Conservation (phyloP, 2,329 filamentous ascomycete genomes). For the Fusarium nisikadoi region DNA sequence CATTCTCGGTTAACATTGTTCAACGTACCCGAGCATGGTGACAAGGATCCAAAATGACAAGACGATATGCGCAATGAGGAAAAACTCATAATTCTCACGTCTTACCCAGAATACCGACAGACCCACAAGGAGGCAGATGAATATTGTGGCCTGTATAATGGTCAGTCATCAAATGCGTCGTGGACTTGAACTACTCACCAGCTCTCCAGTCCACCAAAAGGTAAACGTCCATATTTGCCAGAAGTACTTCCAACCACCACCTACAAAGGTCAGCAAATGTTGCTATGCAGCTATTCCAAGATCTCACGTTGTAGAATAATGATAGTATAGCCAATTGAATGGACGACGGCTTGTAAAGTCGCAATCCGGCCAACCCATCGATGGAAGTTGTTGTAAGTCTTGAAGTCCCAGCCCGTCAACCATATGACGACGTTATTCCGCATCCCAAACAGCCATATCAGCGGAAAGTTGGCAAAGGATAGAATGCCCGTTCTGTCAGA, state of each 20-base stretch:
- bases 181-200: slow-evolving; percentile 47
- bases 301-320: slow-evolving; percentile 35
- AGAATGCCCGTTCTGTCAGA: slow-evolving; percentile 73
- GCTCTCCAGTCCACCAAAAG: slow-evolving; percentile 62
- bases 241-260: slow-evolving; percentile 51
- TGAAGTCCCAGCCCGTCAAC: slow-evolving; percentile 77
- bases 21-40: slow-evolving; percentile 61
- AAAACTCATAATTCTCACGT: slow-evolving; percentile 61
- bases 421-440: slow-evolving; percentile 74
- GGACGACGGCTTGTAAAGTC: slow-evolving; percentile 69
- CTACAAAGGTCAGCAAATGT: slow-evolving; percentile 39
- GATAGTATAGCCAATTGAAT: slow-evolving; percentile 69
- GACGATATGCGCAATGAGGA: slow-evolving; percentile 61
- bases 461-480: slow-evolving; percentile 70
- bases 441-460: slow-evolving; percentile 74
- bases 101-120: slow-evolving; percentile 64
- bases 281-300: slow-evolving; percentile 37
- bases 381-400: slow-evolving; percentile 74
- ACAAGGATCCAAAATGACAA: slow-evolving; percentile 61
- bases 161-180: rapidly evolving
- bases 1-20: too few relatives aligned
- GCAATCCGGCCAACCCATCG: slow-evolving; percentile 72
- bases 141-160: slow-evolving; percentile 50
- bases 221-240: slow-evolving; percentile 51
- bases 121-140: slow-evolving; percentile 57